Base-by-base conservation (phyloP, 2,329 filamentous ascomycete genomes). In the Cryphonectria parasitica region DNA sequence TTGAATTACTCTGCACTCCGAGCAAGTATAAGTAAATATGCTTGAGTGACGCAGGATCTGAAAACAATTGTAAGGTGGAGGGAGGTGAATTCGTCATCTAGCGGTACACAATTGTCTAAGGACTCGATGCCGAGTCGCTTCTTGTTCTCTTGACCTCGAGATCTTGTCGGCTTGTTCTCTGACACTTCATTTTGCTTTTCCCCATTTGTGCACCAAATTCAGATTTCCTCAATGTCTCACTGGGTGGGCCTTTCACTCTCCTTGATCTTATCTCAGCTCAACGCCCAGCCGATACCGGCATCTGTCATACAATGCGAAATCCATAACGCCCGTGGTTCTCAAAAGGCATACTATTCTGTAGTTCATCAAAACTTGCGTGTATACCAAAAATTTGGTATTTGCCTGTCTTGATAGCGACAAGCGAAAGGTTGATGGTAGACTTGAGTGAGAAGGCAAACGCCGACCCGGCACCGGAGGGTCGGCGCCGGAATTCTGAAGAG, bases 391-490 rank as follows among this genome's bases (percentile, higher is more conserved):
- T 15, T 56, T 4, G 3, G 25, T 56, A 56, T 28, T 19, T 31
- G 25, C 5, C 25, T 31, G 13, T 2, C 31, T 56, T 56, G 6
- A 17, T 2, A 31, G 25, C 45, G 25, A 31, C 13, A 25, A 58
- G 28, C 54, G 34, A 31, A 58, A 43, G 41, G 41, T 49, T 8
- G 45, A 7, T n/a, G 54, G 54, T 17, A 17, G 25, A n/a, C 13
- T 5, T 7, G 13, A 56, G 54, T 31, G 28, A 13, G 13, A 17
- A 62, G 60, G 34, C n/a, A 6, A 49, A 43, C 41, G 28, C 39
- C 15, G 15, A 28, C 45, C 52, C 36, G 22, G 43, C 69, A 63
- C 66, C 67, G 71, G 66, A 69, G 69, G 31, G 3, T 68, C 69
- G 69, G 71, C 66, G 39, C 19, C 43, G 8, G 25, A n/a, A 39